phyloP scores from a whole-genome alignment of 768 basidiomycete species.

The Sporobolomyces phaffii region DNA sequence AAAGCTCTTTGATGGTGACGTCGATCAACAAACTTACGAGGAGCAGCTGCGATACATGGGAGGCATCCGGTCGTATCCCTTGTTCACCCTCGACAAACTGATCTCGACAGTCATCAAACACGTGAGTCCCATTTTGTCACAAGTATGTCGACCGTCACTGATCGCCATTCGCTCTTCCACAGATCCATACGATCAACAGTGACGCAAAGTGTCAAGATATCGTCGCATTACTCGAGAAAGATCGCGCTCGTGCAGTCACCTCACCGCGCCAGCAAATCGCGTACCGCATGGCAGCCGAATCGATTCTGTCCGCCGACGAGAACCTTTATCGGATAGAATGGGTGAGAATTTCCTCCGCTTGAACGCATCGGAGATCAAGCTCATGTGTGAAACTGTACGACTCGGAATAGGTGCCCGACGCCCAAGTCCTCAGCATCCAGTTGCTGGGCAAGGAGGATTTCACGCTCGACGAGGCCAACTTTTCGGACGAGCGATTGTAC shows the following conservation, averaged over 20 bases:
- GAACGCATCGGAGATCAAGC: no score
- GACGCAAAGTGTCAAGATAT: conserved; percentile 83
- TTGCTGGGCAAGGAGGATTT: conserved; percentile 50
- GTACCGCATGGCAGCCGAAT: conserved; percentile 50
- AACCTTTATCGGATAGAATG: conserved; percentile 51
- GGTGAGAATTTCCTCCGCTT: conserved; percentile 42
- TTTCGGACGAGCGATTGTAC: conserved; percentile 47
- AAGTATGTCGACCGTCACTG: no score
- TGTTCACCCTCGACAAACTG: conserved; percentile 91
- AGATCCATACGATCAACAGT: conserved; percentile 80
- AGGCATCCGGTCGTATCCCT: conserved; percentile 79
- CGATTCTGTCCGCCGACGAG: conserved; percentile 48
- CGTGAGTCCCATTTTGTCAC: conserved; percentile 52
- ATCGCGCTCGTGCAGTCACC: conserved; percentile 38
- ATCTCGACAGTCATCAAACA: conserved; percentile 90
- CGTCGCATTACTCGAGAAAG: conserved; percentile 39
- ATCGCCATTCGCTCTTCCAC: no score
- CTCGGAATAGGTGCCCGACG: conserved; percentile 43
- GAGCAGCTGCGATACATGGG: conserved; percentile 96
- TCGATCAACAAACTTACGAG: conserved; percentile 83
- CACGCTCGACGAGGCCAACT: conserved; percentile 50
- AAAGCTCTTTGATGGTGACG: conserved; percentile 84
- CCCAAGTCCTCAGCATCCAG: conserved; percentile 46
- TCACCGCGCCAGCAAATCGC: conserved; percentile 49
- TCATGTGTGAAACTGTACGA: no score